These are phyloP conservation scores for Pythium dissotocum DNA, from an alignment of 352 stramenopile genomes.

Conservation along the genomic window DNA sequence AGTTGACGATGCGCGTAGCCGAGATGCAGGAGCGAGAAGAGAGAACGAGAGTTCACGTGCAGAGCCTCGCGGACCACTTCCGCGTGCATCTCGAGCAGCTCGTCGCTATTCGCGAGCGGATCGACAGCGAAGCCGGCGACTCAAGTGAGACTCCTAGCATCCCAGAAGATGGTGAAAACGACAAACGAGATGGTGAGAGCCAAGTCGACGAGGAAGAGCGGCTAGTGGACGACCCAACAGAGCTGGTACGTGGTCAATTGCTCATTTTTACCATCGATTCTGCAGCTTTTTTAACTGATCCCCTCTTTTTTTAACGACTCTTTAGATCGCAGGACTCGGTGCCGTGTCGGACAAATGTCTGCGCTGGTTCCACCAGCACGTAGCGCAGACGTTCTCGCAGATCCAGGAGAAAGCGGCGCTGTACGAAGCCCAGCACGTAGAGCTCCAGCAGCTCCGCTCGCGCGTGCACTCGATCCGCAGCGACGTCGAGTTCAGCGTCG, in stretches of 20 bases:
- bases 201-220: neutral
- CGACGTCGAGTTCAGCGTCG: slow-evolving; percentile 27
- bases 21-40: slow-evolving; percentile 20
- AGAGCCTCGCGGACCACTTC: slow-evolving; percentile 51
- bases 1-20: slow-evolving; percentile 27
- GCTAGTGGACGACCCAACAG: slow-evolving; percentile 12
- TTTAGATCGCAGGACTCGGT: slow-evolving; percentile 43
- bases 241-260: slow-evolving; percentile 10
- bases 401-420: slow-evolving; percentile 46
- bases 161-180: slow-evolving; percentile 3
- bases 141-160: neutral
- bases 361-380: slow-evolving; percentile 53
- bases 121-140: slow-evolving; percentile 27
- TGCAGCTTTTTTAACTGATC: neutral
- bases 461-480: slow-evolving; percentile 30
- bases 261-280: neutral
- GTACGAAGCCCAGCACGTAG: slow-evolving; percentile 49
- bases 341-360: slow-evolving; percentile 54
- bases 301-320: neutral
- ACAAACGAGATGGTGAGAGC: neutral
- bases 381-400: slow-evolving; percentile 42
- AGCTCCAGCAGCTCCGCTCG: slow-evolving; percentile 44
- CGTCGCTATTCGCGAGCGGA: slow-evolving; percentile 51
- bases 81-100: slow-evolving; percentile 58
- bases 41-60: slow-evolving; percentile 34